Percentiles rank a stretch among this genome's conserved stretches.
Conservation (phyloP, 2,329 filamentous ascomycete species). For the Trichoderma koningiopsis region DNA sequence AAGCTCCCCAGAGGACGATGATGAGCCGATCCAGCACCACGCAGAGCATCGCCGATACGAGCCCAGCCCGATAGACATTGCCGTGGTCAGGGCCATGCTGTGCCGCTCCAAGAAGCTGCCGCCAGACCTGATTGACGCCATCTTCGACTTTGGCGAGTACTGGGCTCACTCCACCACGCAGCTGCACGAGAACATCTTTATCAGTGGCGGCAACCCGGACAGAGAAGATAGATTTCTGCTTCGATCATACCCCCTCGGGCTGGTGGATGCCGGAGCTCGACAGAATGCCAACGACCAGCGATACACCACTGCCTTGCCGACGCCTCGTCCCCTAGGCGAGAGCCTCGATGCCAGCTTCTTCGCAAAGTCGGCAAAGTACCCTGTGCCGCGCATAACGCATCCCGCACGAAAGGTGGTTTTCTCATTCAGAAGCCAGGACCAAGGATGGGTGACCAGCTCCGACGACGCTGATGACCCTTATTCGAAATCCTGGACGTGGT, state of each 20-base stretch:
- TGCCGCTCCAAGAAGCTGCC: conserved; percentile 49
- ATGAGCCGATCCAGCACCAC: background rate
- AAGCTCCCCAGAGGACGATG: background rate
- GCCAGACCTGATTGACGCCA: conserved; percentile 55
- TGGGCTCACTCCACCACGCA: conserved; percentile 55
- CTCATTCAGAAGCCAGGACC: conserved; percentile 58
- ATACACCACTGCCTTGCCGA: conserved; percentile 37
- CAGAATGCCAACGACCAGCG: conserved; percentile 28
- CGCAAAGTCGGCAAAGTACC: conserved; percentile 41
- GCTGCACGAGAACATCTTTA: conserved; percentile 35
- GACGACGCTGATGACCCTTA: background rate
- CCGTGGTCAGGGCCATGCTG: conserved; percentile 53
- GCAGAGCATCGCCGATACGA: conserved; percentile 29
- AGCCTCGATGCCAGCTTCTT: conserved; percentile 38
- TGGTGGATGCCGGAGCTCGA: conserved; percentile 36
- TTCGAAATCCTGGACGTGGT: conserved; percentile 64
- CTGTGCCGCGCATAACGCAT: conserved; percentile 45
- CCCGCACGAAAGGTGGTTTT: conserved; percentile 65
- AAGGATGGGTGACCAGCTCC: conserved; percentile 53
- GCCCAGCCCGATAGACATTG: conserved; percentile 52
- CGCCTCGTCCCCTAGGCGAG: conserved; percentile 33
- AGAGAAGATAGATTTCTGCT: conserved; percentile 42
- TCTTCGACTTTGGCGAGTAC: conserved; percentile 64
- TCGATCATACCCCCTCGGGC: conserved; percentile 44
- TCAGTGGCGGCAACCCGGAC: conserved; percentile 28